These are phyloP conservation scores for Mediolabrus comicus DNA, from an alignment of 108 stramenopile genomes.

Conservation along the genomic window DNA sequence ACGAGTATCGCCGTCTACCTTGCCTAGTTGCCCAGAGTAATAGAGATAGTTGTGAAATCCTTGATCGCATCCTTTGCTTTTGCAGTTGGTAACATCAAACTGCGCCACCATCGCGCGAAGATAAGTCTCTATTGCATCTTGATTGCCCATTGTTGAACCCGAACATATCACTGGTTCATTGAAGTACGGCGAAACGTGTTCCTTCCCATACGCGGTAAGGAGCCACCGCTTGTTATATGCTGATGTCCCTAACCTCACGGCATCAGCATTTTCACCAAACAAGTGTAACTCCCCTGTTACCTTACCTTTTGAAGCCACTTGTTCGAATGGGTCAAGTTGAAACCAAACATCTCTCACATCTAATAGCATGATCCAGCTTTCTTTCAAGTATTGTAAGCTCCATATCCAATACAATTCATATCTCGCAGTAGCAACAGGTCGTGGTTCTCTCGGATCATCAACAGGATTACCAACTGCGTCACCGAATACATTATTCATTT, in stretches of 20 bases:
- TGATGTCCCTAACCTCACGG: slow-evolving; percentile 67
- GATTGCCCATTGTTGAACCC: slow-evolving; percentile 83
- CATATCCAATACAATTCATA: slow-evolving; percentile 92
- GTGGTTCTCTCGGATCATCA: slow-evolving; percentile 65
- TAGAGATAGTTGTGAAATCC: slow-evolving; percentile 86
- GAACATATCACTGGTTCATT: slow-evolving; percentile 79
- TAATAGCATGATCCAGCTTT: slow-evolving; percentile 77
- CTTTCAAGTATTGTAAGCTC: slow-evolving; percentile 61
- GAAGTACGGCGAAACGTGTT: slow-evolving; percentile 32
- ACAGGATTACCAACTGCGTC: slow-evolving; percentile 25
- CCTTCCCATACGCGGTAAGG: slow-evolving; percentile 52
- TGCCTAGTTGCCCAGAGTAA: slow-evolving; percentile 59
- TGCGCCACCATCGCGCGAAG: slow-evolving; percentile 81
- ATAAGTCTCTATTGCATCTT: slow-evolving; percentile 78
- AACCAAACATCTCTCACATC: slow-evolving; percentile 84
- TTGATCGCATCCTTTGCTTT: slow-evolving; percentile 82
- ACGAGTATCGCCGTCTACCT: slow-evolving; percentile 2
- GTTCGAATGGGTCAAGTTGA: slow-evolving; percentile 69
- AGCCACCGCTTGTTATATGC: slow-evolving; percentile 70
- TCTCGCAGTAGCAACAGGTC: slow-evolving; percentile 78
- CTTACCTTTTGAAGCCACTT: slow-evolving; percentile 8
- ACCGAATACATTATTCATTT: slow-evolving; percentile 57
- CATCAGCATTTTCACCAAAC: slow-evolving; percentile 81
- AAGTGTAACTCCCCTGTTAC: slow-evolving; percentile 65
- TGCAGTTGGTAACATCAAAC: slow-evolving; percentile 67